These are phyloP conservation scores for Zasmidium citrigriseum DNA, from an alignment of 2,329 filamentous ascomycete genomes.

Conservation along the genomic window DNA sequence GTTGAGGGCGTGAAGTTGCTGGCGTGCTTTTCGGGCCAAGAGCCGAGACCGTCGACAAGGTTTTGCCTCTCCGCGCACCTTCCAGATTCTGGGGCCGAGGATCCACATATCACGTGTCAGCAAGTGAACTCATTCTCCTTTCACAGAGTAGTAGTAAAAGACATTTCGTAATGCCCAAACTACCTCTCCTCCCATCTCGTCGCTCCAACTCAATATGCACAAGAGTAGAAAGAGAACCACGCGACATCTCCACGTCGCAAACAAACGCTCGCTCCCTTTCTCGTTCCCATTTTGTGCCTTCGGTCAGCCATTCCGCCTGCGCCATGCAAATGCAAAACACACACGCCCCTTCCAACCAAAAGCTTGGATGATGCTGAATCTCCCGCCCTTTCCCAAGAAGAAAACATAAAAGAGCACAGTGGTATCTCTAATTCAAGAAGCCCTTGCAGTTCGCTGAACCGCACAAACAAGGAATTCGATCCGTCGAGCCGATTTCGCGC, in stretches of 20 bases:
- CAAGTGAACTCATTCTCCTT: no score
- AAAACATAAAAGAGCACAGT: neutral
- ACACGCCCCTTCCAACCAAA: no score
- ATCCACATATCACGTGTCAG: neutral
- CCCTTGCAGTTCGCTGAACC: constrained; percentile 96
- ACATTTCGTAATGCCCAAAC: no score
- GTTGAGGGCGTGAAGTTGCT: neutral
- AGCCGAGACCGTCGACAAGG: neutral
- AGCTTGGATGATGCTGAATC: neutral
- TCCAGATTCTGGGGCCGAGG: neutral
- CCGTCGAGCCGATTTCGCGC: constrained; percentile 88
- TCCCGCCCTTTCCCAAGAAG: neutral
- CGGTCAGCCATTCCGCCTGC: neutral
- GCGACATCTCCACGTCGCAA: neutral
- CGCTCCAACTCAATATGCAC: constrained; percentile 2
- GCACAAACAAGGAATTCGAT: constrained; percentile 96
- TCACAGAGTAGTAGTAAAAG: no score
- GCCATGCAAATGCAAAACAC: constrained; percentile 2
- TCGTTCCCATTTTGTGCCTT: neutral
- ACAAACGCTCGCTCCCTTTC: neutral
- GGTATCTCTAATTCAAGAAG: constrained; percentile 77
- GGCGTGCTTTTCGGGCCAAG: neutral
- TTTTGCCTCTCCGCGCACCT: neutral
- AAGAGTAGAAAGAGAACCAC: neutral
- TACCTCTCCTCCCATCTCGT: neutral